A percentile compares a stretch with the other conserved stretches of the same genome.
phyloP scores from a whole-genome alignment of 768 basidiomycete species.

The Russula abietina region DNA sequence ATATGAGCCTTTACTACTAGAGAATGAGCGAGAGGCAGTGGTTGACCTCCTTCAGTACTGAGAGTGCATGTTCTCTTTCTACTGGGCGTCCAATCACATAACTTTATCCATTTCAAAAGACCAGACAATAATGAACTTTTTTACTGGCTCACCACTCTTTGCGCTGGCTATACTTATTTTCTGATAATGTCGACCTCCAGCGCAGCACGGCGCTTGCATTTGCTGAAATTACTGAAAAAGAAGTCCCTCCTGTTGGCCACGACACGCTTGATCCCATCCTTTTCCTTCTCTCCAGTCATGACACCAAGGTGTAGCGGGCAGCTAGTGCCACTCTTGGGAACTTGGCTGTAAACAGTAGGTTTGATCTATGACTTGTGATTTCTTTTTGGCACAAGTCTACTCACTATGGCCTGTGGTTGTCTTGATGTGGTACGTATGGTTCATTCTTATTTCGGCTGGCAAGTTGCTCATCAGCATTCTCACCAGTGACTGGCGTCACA shows the following conservation, averaged over 20 bases:
- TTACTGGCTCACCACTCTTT: slow-evolving; percentile 83
- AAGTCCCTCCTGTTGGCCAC: slow-evolving; percentile 91
- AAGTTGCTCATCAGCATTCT: too few relatives aligned
- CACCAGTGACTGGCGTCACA: too few relatives aligned
- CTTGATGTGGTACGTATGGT: too few relatives aligned
- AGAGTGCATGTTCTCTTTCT: slow-evolving; percentile 59
- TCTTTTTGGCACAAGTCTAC: not conserved
- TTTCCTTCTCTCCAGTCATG: slow-evolving; percentile 94
- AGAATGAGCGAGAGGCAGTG: slow-evolving; percentile 96
- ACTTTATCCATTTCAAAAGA: slow-evolving; percentile 45
- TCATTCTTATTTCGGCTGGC: too few relatives aligned
- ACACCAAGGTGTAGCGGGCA: slow-evolving; percentile 97
- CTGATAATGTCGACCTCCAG: slow-evolving; percentile 98
- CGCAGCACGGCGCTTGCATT: slow-evolving; percentile 96
- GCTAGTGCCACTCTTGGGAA: slow-evolving; percentile 97
- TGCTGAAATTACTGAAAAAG: slow-evolving; percentile 99
- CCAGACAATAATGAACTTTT: slow-evolving; percentile 98
- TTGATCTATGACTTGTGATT: not conserved
- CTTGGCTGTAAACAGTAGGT: slow-evolving; percentile 93
- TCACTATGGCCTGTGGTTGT: too few relatives aligned
- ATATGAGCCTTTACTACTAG: slow-evolving; percentile 79
- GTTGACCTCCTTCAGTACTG: slow-evolving; percentile 94
- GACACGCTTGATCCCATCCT: slow-evolving; percentile 98
- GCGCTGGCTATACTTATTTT: slow-evolving; percentile 94
- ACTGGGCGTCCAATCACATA: not conserved